phyloP scores from a whole-genome alignment of 192 early-diverging fungal genomes.

The Backusella luteola region DNA sequence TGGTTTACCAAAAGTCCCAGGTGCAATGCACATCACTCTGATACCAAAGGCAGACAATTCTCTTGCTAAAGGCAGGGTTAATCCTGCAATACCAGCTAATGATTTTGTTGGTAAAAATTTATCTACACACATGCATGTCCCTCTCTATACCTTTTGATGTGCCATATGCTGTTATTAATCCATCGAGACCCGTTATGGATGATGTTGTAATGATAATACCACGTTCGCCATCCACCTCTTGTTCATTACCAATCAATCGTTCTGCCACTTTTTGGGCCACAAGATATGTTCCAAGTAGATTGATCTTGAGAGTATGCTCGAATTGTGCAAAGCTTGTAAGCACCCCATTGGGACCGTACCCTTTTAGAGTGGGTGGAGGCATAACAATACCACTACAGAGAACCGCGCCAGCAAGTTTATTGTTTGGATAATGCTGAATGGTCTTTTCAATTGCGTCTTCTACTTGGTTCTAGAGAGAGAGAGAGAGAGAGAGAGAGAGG shows the following conservation, averaged over 20 bases:
- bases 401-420: conserved; percentile 15
- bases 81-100: conserved; percentile 45
- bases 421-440: not conserved
- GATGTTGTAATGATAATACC: conserved; percentile 31
- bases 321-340: conserved; percentile 27
- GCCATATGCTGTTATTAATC: conserved; percentile 20
- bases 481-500: too few species aligned
- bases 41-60: conserved; percentile 49
- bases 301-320: conserved; percentile 21
- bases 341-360: conserved; percentile 20
- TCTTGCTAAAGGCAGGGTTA: conserved; percentile 56
- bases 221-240: conserved; percentile 23
- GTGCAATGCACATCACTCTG: conserved; percentile 40
- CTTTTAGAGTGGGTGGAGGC: not conserved
- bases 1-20: not conserved
- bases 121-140: not conserved
- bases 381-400: conserved; percentile 23
- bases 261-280: conserved; percentile 25
- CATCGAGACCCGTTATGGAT: conserved; percentile 33
- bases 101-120: too few species aligned
- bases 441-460: conserved; percentile 9
- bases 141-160: conserved; percentile 29
- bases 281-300: conserved; percentile 29
- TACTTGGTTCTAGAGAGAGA: conserved; percentile 21
- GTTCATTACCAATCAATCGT: conserved; percentile 12